Conservation (phyloP, 2,329 filamentous ascomycete genomes). For the Herpotrichia juniperi region DNA sequence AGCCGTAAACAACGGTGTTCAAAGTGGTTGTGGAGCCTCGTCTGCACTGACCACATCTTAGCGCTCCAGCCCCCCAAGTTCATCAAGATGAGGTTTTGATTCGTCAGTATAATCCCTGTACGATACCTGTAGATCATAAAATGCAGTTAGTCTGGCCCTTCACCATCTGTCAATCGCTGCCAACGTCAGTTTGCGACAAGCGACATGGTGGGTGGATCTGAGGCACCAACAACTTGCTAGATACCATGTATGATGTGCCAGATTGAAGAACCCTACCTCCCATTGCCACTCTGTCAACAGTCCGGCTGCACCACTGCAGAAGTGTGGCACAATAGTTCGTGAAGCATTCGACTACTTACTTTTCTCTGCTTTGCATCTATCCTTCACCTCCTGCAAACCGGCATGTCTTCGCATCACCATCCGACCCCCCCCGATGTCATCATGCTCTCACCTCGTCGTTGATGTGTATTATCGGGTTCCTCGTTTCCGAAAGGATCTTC, state of each 20-base stretch:
- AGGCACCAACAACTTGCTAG: constrained; percentile 12
- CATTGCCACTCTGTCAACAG: constrained; percentile 1
- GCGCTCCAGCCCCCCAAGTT: constrained; percentile 15
- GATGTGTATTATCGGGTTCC: constrained; percentile 3
- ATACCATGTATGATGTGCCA: not conserved
- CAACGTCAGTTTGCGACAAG: constrained; percentile 23
- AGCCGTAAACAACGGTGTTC: constrained; percentile 1
- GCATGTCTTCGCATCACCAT: not conserved
- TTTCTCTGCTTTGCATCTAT: not conserved
- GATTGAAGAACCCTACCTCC: not conserved
- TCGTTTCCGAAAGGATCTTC: constrained; percentile 17
- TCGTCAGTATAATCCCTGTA: not conserved
- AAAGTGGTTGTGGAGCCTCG: not conserved
- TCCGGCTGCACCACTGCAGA: not conserved
- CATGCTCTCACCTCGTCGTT: constrained; percentile 1
- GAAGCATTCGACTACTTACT: not conserved
- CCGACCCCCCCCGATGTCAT: not conserved
- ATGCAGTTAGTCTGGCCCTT: constrained; percentile 3
- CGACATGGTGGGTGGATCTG: constrained; percentile 20
- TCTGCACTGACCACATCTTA: constrained; percentile 5
- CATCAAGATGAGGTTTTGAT: not conserved
- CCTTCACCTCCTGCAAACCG: not conserved
- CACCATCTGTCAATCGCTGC: constrained; percentile 22
- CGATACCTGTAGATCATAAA: not conserved
- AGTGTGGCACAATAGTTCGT: not conserved